These are phyloP conservation scores for Cutaneotrichosporon cyanovorans DNA, from an alignment of 1,284 basidiomycete species.

Conservation along the genomic window DNA sequence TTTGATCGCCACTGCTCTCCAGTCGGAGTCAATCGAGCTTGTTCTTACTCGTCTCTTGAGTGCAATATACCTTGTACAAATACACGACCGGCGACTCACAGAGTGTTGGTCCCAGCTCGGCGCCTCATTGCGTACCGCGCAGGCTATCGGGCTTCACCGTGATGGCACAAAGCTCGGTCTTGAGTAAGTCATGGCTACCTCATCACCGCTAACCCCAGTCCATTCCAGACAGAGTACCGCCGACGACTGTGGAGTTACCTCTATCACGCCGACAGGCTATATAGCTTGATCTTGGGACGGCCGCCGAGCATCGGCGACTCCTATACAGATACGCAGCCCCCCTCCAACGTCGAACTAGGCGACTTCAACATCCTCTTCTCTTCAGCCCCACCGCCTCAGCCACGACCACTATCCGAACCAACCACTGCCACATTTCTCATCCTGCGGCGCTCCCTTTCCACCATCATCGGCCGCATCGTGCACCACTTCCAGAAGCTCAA, in stretches of 20 bases:
- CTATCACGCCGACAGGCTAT: constrained; percentile 75
- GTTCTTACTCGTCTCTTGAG: constrained; percentile 83
- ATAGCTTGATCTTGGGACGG: constrained; percentile 77
- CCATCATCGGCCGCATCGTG: constrained; percentile 82
- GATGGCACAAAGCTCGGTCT: constrained; percentile 70
- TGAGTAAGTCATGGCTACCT: constrained; percentile 49
- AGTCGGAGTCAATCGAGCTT: constrained; percentile 80
- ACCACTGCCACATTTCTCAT: constrained; percentile 84
- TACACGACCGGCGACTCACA: constrained; percentile 46
- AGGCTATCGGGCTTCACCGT: constrained; percentile 85
- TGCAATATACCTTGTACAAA: constrained; percentile 79
- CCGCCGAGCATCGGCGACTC: constrained; percentile 58
- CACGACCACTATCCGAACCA: constrained; percentile 51
- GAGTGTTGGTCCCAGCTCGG: constrained; percentile 95
- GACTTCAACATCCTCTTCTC: constrained; percentile 45
- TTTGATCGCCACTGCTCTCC: constrained; percentile 79
- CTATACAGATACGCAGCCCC: constrained; percentile 51
- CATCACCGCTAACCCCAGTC: constrained; percentile 40
- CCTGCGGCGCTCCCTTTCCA: constrained; percentile 70
- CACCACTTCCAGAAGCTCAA: constrained; percentile 91
- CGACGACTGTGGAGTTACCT: constrained; percentile 88
- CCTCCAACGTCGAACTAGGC: constrained; percentile 74
- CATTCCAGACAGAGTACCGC: constrained; percentile 76
- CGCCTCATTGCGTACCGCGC: constrained; percentile 84
- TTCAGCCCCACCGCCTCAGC: constrained; percentile 24